Percentiles rank a stretch among this genome's conserved stretches.
phyloP scores from a whole-genome alignment of 192 early-diverging fungal genomes.

The Irineochytrium annulatum region DNA sequence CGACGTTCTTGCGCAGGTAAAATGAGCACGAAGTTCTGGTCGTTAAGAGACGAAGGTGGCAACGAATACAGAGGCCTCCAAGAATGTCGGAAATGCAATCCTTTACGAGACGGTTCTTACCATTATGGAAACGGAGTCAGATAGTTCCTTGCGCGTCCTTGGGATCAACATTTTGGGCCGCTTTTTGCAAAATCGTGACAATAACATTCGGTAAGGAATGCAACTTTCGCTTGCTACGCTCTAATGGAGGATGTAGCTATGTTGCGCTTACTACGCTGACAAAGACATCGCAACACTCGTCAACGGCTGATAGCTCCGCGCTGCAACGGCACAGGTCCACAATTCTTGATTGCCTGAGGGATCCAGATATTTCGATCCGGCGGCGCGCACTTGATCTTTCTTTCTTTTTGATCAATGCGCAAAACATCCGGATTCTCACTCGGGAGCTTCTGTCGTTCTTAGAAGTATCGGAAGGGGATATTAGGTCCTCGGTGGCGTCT shows the following conservation, averaged over 20 bases:
- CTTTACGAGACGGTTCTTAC: conserved; percentile 97
- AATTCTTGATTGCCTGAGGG: conserved; percentile 90
- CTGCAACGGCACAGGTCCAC: conserved; percentile 97
- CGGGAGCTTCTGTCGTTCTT: conserved; percentile 90
- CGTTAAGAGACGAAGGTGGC: conserved; percentile 57
- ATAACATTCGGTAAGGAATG: conserved; percentile 82
- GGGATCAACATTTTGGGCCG: conserved; percentile 98
- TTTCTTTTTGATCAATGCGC: conserved; percentile 91
- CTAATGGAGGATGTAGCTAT: conserved; percentile 52
- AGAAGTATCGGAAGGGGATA: conserved; percentile 85
- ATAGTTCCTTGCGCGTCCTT: conserved; percentile 84
- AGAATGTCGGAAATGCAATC: conserved; percentile 97
- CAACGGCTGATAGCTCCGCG: conserved; percentile 83
- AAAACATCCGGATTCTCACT: conserved; percentile 89
- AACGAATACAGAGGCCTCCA: conserved; percentile 86
- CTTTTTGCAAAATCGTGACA: conserved; percentile 91
- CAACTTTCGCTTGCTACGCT: conserved; percentile 12
- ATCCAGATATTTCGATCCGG: conserved; percentile 94
- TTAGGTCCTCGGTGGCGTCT: conserved; percentile 84
- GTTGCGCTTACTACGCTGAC: conserved; percentile 97
- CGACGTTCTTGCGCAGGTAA: conserved; percentile 88
- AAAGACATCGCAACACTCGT: conserved; percentile 59
- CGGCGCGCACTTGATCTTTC: conserved; percentile 92
- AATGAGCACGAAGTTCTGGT: background rate
- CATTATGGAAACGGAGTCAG: conserved; percentile 91